phyloP scores from a whole-genome alignment of 108 stramenopile species.

The Pseudonitzschia delicatissima region DNA sequence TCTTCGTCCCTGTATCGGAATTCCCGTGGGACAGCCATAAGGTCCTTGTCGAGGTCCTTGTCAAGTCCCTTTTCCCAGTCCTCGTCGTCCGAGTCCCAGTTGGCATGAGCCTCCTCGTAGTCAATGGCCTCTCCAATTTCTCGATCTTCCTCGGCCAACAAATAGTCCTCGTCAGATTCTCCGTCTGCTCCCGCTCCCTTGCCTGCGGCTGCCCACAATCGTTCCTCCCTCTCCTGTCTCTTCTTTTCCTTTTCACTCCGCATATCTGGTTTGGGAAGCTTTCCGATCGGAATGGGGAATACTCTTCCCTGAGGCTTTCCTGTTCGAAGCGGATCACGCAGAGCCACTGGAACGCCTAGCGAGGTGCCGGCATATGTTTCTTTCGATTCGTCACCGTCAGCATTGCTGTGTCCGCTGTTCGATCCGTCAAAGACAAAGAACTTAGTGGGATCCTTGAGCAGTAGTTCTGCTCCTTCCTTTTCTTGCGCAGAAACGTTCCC shows the following conservation, averaged over 20 bases:
- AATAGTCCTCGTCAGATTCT: slow-evolving; percentile 45
- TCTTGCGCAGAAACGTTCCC: slow-evolving; percentile 74
- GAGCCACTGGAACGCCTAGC: slow-evolving; percentile 63
- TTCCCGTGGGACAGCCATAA: slow-evolving; percentile 40
- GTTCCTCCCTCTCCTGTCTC: slow-evolving; percentile 71
- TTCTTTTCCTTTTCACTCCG: slow-evolving; percentile 85
- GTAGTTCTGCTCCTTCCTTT: slow-evolving; percentile 64
- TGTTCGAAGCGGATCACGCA: slow-evolving; percentile 59
- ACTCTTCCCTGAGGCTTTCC: slow-evolving; percentile 46
- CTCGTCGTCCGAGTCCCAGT: slow-evolving; percentile 57
- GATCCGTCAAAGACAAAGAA: slow-evolving; percentile 78
- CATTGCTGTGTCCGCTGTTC: slow-evolving; percentile 12
- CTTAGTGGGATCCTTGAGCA: slow-evolving; percentile 69
- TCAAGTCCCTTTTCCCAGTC: slow-evolving; percentile 76
- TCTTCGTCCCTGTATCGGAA: slow-evolving; percentile 58
- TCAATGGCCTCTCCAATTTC: slow-evolving; percentile 34
- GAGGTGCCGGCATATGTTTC: slow-evolving; percentile 42
- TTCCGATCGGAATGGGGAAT: slow-evolving; percentile 64
- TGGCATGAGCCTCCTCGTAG: slow-evolving; percentile 29
- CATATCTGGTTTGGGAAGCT: slow-evolving; percentile 58
- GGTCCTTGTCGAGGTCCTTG: slow-evolving; percentile 28
- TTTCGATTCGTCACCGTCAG: background rate
- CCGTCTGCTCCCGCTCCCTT: slow-evolving; percentile 47
- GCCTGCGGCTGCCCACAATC: slow-evolving; percentile 64
- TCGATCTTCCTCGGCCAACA: slow-evolving; percentile 54